phyloP scores from a whole-genome alignment of 2,329 filamentous ascomycete genomes.

The Trichoderma sp. region DNA sequence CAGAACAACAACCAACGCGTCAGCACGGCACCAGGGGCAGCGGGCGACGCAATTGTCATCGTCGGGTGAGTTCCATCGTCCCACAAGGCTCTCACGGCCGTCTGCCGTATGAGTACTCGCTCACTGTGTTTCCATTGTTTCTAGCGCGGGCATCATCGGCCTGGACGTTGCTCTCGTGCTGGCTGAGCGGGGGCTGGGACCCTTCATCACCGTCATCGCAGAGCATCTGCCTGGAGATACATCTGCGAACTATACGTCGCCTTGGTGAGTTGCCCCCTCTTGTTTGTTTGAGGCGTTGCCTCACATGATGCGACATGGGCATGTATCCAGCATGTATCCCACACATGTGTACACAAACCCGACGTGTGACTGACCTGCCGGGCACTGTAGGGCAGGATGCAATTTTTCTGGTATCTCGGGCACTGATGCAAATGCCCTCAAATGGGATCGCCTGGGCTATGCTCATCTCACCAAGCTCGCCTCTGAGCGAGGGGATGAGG shows the following conservation, averaged over 20 bases:
- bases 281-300: neutral
- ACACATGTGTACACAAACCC: neutral
- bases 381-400: slow-evolving; percentile 36
- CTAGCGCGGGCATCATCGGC: slow-evolving; percentile 39
- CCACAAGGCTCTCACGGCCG: neutral
- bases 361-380: neutral
- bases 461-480: slow-evolving; percentile 36
- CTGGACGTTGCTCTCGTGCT: slow-evolving; percentile 39
- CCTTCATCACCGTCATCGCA: slow-evolving; percentile 36
- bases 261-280: slow-evolving; percentile 31
- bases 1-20: slow-evolving; percentile 4
- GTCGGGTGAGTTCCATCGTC: slow-evolving; percentile 23
- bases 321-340: neutral
- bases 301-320: neutral
- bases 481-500: slow-evolving; percentile 28
- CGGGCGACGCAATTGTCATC: slow-evolving; percentile 24
- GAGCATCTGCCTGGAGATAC: slow-evolving; percentile 42
- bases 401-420: slow-evolving; percentile 46
- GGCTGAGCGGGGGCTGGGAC: slow-evolving; percentile 33
- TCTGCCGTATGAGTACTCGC: neutral
- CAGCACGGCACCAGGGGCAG: slow-evolving; percentile 1
- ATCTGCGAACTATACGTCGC: slow-evolving; percentile 39
- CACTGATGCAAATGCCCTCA: slow-evolving; percentile 39
- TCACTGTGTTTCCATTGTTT: neutral
- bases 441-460: slow-evolving; percentile 42